Evolutionary conservation across 257 asterid species (phyloP).

Genomic region (Cinchona pubescens): DNA sequence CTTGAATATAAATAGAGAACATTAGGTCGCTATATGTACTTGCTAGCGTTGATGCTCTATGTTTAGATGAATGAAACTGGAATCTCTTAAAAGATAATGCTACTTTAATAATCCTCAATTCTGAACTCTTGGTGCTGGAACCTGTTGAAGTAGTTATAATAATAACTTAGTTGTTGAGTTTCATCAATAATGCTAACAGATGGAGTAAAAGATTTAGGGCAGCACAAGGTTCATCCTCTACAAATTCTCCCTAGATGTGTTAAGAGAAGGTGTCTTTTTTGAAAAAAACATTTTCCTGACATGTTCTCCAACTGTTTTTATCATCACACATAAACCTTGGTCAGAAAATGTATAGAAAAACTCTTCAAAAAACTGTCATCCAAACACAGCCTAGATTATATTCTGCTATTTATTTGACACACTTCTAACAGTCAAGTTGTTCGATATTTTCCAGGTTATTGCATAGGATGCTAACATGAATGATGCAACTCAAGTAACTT

Average conservation of each 20-base stretch:
- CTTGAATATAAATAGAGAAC: background rate
- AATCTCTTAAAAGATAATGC: no score
- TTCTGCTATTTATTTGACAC: background rate
- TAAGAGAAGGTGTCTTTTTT: no score
- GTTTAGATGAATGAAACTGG: no score
- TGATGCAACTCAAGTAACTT: conserved; percentile 76
- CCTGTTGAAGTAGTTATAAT: background rate
- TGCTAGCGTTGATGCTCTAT: background rate
- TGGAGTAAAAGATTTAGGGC: background rate
- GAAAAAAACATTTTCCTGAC: background rate
- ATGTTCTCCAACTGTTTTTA: no score
- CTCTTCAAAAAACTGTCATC: no score
- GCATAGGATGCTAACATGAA: conserved; percentile 89
- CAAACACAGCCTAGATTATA: no score
- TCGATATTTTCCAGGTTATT: conserved; percentile 58
- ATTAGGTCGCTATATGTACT: background rate
- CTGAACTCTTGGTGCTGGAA: background rate
- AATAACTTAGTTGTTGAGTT: background rate
- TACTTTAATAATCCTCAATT: background rate
- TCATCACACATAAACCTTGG: no score
- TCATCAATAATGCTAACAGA: background rate
- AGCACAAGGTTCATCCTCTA: background rate
- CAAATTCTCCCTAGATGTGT: background rate
- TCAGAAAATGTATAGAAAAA: no score
- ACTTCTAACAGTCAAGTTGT: no score